Conservation (phyloP, 208 protist species). For the Paratrypanosoma confusum region DNA sequence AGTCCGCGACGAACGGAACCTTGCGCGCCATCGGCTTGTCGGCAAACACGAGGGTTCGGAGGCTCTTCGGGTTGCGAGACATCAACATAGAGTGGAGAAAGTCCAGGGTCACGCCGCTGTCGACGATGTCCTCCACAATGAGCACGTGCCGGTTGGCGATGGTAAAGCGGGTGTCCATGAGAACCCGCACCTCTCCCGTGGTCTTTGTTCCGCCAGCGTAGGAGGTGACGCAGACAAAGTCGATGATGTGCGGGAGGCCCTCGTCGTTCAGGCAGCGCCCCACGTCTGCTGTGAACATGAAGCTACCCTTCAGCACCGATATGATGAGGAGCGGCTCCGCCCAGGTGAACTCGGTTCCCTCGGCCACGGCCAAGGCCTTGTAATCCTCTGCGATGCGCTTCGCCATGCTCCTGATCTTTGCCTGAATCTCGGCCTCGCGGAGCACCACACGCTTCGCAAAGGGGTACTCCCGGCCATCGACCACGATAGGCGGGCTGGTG, state of each 20-base stretch:
- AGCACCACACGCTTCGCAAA: conserved; percentile 64
- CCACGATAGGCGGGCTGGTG: no score
- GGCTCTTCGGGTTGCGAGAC: conserved; percentile 36
- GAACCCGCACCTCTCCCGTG: conserved; percentile 46
- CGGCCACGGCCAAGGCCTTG: conserved; percentile 4
- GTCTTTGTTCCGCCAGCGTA: conserved; percentile 61
- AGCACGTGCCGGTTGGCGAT: conserved; percentile 76
- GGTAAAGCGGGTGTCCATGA: conserved; percentile 39
- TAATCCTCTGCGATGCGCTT: conserved; percentile 57
- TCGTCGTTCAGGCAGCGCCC: conserved; percentile 65
- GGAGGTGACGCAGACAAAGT: conserved; percentile 74
- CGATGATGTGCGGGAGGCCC: conserved; percentile 59
- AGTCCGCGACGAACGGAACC: conserved; percentile 43
- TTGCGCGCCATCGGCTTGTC: conserved; percentile 66
- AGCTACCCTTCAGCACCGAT: conserved; percentile 84
- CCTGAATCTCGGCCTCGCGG: conserved; percentile 59
- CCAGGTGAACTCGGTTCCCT: conserved; percentile 39
- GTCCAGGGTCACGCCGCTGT: conserved; percentile 67
- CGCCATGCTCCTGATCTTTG: conserved; percentile 34
- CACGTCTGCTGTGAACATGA: conserved; percentile 86
- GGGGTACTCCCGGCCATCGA: conserved; percentile 67
- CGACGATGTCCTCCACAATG: conserved; percentile 83
- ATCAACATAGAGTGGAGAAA: conserved; percentile 36
- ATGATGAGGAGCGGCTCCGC: conserved; percentile 80
- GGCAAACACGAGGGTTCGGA: conserved; percentile 63